Evolutionary conservation across 2,329 filamentous ascomycete species (phyloP).

Genomic region (Clonostachys chloroleuca): DNA sequence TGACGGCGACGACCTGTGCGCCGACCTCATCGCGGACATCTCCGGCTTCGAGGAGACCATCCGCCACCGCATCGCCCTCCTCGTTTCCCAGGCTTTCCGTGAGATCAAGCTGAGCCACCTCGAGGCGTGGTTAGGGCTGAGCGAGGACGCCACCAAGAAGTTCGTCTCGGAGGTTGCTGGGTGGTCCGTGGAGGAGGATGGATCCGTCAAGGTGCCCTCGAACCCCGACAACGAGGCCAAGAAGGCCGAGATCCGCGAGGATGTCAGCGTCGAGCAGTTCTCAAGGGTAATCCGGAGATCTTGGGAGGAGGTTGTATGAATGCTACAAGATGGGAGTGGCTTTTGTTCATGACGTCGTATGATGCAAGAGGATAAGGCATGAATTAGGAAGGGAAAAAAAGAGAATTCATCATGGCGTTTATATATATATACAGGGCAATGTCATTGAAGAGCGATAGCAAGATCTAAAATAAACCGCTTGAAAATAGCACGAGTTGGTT

Average conservation of each 20-base stretch:
- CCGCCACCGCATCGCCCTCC: conserved; percentile 82
- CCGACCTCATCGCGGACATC: conserved; percentile 91
- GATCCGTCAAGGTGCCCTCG: conserved; percentile 70
- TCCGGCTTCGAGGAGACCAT: conserved; percentile 92
- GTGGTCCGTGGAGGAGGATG: conserved; percentile 71
- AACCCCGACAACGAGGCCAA: conserved; percentile 98
- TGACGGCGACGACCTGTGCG: conserved; percentile 91
- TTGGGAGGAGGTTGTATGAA: conserved; percentile 62
- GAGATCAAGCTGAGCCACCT: conserved; percentile 65
- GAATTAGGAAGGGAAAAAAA: conserved; percentile 12
- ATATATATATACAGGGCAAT: conserved; percentile 18
- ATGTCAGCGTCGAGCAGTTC: conserved; percentile 88
- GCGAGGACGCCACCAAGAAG: conserved; percentile 63
- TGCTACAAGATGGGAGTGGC: not conserved
- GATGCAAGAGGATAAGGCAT: conserved; percentile 12
- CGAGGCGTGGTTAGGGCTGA: conserved; percentile 72
- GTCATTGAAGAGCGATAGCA: conserved; percentile 24
- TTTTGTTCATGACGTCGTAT: conserved; percentile 16
- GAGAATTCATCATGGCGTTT: conserved; percentile 8
- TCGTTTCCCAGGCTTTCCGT: conserved; percentile 77
- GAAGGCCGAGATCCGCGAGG: conserved; percentile 91
- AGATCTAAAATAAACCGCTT: conserved; percentile 14
- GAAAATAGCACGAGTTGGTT: not conserved
- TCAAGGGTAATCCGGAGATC: conserved; percentile 74
- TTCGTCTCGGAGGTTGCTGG: conserved; percentile 83